Conservation (phyloP, 305 asterid genomes). For the Petunia hybrid region DNA sequence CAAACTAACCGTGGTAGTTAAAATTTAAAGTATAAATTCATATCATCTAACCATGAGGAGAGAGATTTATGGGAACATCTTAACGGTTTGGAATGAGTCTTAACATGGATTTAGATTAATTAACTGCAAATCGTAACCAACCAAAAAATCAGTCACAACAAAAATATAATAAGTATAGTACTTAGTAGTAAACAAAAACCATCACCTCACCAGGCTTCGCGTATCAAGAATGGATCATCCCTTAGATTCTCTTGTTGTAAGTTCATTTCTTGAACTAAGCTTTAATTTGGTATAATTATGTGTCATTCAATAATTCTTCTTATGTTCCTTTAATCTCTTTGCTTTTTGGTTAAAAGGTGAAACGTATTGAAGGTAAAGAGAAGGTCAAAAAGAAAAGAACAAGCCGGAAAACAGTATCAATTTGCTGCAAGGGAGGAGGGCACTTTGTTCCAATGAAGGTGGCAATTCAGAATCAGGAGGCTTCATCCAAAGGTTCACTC, state of each 20-base stretch:
- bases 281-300: neutral
- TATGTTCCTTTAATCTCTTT: neutral
- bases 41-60: too few species aligned
- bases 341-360: neutral
- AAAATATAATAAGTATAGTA: too few species aligned
- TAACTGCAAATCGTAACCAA: too few species aligned
- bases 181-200: neutral
- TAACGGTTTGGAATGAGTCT: too few species aligned
- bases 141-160: too few species aligned
- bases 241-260: conserved; percentile 20
- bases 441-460: conserved; percentile 5
- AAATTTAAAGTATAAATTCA: too few species aligned
- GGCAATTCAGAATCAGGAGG: conserved; percentile 27
- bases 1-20: too few species aligned
- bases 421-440: conserved; percentile 26
- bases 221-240: conserved; percentile 19
- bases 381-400: conserved; percentile 20
- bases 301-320: too few species aligned
- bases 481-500: conserved; percentile 24
- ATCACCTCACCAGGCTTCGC: neutral
- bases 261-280: neutral
- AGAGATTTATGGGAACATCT: too few species aligned
- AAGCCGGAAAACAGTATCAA: neutral
- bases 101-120: too few species aligned
- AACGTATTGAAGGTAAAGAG: conserved; percentile 26